A percentile compares a stretch with the other conserved stretches of the same genome.
Conservation (phyloP, 352 stramenopile species). For the Phytophthora aleatoria region DNA sequence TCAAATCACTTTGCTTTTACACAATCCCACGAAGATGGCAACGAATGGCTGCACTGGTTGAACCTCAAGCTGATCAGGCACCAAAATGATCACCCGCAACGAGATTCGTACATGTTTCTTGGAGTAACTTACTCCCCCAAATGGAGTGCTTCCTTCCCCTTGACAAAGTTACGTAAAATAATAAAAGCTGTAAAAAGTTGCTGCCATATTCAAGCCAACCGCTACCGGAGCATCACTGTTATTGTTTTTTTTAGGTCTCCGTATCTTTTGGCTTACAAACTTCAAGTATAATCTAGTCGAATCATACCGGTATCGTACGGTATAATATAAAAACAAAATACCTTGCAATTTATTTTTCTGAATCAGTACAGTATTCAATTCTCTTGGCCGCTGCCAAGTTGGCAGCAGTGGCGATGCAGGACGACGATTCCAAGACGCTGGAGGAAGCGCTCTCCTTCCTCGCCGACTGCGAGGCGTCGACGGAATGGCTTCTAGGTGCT, state of each 20-base stretch:
- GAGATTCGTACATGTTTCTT: neutral
- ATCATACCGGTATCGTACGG: neutral
- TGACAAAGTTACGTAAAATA: neutral
- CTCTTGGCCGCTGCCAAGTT: too few species aligned
- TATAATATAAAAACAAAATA: neutral
- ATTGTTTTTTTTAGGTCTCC: neutral
- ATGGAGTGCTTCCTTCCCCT: too few species aligned
- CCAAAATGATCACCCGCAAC: slow-evolving; percentile 4
- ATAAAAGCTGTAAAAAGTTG: neutral
- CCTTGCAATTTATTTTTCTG: too few species aligned
- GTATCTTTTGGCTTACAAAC: slow-evolving; percentile 8
- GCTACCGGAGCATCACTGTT: too few species aligned
- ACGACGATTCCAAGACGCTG: slow-evolving; percentile 32
- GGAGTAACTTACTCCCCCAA: too few species aligned
- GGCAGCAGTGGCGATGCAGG: slow-evolving; percentile 6
- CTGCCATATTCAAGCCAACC: neutral
- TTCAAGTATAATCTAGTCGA: slow-evolving; percentile 9
- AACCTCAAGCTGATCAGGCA: slow-evolving; percentile 18
- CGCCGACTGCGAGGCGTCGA: slow-evolving; percentile 42
- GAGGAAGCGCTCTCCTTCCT: slow-evolving; percentile 50
- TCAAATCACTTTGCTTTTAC: slow-evolving; percentile 18
- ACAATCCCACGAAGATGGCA: slow-evolving; percentile 13
- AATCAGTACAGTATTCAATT: slow-evolving; percentile 14
- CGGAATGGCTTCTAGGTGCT: slow-evolving; percentile 33
- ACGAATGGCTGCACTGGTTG: slow-evolving; percentile 22